phyloP scores from a whole-genome alignment of 495 filamentous ascomycete species.

The Podospora tetraspora region DNA sequence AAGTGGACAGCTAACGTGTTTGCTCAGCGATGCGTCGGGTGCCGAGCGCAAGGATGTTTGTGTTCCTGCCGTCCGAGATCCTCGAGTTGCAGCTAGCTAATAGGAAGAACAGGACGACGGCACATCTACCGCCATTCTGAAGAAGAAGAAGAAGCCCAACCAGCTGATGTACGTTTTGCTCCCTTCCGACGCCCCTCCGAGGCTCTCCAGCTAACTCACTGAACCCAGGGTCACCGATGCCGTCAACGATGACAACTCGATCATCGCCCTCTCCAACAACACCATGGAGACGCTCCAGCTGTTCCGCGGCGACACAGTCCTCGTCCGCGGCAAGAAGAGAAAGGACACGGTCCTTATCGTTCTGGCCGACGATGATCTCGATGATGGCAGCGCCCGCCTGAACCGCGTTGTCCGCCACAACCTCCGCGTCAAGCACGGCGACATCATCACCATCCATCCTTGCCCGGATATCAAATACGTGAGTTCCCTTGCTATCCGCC shows the following conservation, averaged over 20 bases:
- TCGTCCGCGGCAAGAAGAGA: slow-evolving; percentile 99
- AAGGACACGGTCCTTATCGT: slow-evolving; percentile 99
- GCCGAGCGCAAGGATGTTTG: slow-evolving; percentile 80
- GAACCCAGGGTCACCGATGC: slow-evolving; percentile 83
- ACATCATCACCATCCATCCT: slow-evolving; percentile 94
- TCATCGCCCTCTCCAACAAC: slow-evolving; percentile 96
- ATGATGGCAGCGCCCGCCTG: slow-evolving; percentile 92
- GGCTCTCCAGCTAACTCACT: slow-evolving; percentile 34
- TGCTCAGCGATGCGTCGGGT: slow-evolving; percentile 76
- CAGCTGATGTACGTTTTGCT: slow-evolving; percentile 71
- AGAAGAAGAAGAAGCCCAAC: slow-evolving; percentile 99
- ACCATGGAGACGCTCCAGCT: slow-evolving; percentile 98
- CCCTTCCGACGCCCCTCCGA: neutral
- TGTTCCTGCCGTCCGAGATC: slow-evolving; percentile 32
- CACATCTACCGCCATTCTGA: slow-evolving; percentile 93
- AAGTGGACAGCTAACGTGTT: slow-evolving; percentile 28
- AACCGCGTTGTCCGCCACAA: slow-evolving; percentile 98
- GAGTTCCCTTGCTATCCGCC: slow-evolving; percentile 27
- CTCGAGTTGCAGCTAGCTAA: slow-evolving; percentile 23
- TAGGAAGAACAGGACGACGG: slow-evolving; percentile 64
- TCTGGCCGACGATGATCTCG: slow-evolving; percentile 92
- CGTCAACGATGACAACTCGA: slow-evolving; percentile 98
- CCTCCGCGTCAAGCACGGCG: slow-evolving; percentile 95
- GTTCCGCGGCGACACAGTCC: slow-evolving; percentile 95
- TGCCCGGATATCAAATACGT: slow-evolving; percentile 99